Evolutionary conservation across 2,329 filamentous ascomycete species (phyloP).

Genomic region (Biscogniauxia marginata): DNA sequence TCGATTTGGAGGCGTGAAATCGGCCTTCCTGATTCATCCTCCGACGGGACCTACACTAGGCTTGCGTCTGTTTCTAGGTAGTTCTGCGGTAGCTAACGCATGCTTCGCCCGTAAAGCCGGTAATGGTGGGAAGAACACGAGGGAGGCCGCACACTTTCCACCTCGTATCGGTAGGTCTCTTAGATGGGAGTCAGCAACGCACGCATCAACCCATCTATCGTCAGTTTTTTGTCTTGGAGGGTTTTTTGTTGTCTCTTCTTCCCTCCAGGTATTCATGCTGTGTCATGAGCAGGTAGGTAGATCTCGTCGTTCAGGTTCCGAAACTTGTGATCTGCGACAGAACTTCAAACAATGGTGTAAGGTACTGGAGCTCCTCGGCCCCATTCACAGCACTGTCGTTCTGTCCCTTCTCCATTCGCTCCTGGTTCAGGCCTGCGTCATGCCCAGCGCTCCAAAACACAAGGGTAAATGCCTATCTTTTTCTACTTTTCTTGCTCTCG

Average conservation of each 20-base stretch:
- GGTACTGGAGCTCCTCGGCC: too few relatives aligned
- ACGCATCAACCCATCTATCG: not conserved
- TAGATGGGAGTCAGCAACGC: not conserved
- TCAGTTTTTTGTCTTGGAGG: not conserved
- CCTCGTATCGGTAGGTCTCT: not conserved
- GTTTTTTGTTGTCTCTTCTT: not conserved
- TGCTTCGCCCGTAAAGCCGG: not conserved
- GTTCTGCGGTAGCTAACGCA: too few relatives aligned
- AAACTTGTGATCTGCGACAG: not conserved
- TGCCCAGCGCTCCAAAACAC: not conserved
- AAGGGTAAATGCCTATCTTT: not conserved
- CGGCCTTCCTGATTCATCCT: not conserved
- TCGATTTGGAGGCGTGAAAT: not conserved
- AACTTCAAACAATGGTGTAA: too few relatives aligned
- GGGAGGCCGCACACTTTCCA: not conserved
- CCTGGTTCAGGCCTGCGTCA: not conserved
- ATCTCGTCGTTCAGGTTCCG: not conserved
- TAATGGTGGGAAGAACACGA: not conserved
- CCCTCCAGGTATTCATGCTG: not conserved
- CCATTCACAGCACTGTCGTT: not conserved
- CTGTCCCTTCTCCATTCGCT: not conserved
- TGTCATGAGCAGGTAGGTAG: not conserved
- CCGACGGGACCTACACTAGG: not conserved
- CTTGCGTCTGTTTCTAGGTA: not conserved
- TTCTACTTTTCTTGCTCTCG: not conserved